Conservation (phyloP, 2,329 filamentous ascomycete species). For the Albophoma yamanashiensis region DNA sequence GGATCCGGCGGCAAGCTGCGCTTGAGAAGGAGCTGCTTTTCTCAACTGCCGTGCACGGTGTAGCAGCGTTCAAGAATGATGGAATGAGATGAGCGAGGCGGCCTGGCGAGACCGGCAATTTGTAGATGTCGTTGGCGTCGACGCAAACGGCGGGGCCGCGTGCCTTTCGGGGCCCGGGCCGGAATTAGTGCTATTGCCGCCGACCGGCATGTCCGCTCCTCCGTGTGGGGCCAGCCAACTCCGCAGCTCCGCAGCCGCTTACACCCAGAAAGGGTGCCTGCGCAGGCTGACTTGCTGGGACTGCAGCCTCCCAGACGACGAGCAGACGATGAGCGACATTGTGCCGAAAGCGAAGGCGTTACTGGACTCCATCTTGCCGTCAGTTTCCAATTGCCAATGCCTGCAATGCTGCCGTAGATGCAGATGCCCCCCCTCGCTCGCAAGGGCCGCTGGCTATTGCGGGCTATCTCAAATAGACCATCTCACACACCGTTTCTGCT, state of each 20-base stretch:
- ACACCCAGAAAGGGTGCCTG: background rate
- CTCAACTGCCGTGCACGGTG: background rate
- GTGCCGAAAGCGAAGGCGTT: too few species aligned
- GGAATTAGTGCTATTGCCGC: background rate
- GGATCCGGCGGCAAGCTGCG: background rate
- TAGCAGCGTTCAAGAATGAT: background rate
- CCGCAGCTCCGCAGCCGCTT: background rate
- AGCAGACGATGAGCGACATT: too few species aligned
- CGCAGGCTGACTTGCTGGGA: too few species aligned
- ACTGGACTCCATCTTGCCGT: too few species aligned
- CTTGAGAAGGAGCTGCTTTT: background rate
- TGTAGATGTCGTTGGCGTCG: background rate
- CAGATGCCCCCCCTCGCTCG: too few species aligned
- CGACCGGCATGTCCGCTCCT: background rate
- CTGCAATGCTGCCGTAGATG: too few species aligned
- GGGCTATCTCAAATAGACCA: too few species aligned
- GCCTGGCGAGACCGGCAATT: background rate
- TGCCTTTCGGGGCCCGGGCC: background rate
- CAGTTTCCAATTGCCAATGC: too few species aligned
- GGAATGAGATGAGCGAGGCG: background rate
- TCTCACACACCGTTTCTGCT: too few species aligned
- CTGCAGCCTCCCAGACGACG: too few species aligned
- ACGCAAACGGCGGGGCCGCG: background rate
- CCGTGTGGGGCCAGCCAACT: background rate
- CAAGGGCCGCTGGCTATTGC: too few species aligned